Base-by-base conservation (phyloP, 2,329 filamentous ascomycete species). In the Periconia sp. region DNA sequence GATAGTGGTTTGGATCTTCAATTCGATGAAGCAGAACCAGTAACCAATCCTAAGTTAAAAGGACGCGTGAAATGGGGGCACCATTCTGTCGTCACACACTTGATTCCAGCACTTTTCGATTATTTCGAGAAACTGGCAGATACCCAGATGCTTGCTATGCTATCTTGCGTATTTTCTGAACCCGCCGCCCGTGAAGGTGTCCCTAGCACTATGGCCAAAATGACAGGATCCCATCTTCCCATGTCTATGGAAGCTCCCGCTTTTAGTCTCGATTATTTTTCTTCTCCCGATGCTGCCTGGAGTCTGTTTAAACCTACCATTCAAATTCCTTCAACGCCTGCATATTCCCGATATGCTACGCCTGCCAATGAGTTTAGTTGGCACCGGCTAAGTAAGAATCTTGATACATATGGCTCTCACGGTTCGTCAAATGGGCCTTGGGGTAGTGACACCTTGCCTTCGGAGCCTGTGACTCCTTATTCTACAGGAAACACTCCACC, bases 91-190 rank as follows among this genome's bases (percentile, higher is more conserved):
- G 83, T 80, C 15, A 72, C 74, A 19, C 86, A 82, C 80, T 74
- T 87, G 18, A 77, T 86, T 35, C 78, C 81, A 15, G 75, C 79
- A 15, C 72, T 87, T 47, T 84, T 87, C 53, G 75, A 81, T 10
- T 78, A 86, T 66, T 87, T 84, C 54, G 85, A 87, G 63, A 73
- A 70, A 9, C 75, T 81, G 35, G 84, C 81, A n/a, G 84, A 88
- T 66, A 74, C 85, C 1, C 85, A 87, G 64, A 85, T 86, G 82
- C 76, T 87, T 33, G 85, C 83, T n/a, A 85, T 85, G 80, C 70
- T 87, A 37, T 84, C 85, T 3, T 85, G 83, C 57, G 77, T 87
- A 33, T 78, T 87, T 50, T 73, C 78, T 14, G 79, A 83, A 60
- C 76, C 80, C 18, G 76, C 73, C 51, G 71, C 71, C 10, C 68